Evolutionary conservation across 2,329 filamentous ascomycete genomes (phyloP), one percentile per base, ranked within the genome.

Genomic region (Pseudogymnoascus sp.): DNA sequence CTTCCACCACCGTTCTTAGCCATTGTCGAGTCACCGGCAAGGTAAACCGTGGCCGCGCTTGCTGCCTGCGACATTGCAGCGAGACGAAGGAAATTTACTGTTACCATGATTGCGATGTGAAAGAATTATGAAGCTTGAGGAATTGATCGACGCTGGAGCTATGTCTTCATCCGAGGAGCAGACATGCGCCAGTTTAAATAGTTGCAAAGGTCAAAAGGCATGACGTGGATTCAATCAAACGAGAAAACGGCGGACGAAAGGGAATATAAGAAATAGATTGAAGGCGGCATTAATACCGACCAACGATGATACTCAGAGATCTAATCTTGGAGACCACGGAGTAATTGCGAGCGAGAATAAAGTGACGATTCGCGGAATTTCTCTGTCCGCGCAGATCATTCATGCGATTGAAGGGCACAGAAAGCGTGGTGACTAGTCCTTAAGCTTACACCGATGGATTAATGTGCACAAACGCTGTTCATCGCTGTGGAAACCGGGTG

Each of bases 11-110:
- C 68, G 12, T 37, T 47, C 2, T 64, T 63, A 10, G 68, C 68
- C 56, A 62, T 65, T 4, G 66, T 69, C 23, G 59, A 63, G 56
- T 69, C 68, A 6, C 68, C 67, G n/a, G 60, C 61, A 12, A 64
- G 31, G 14, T 63, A 64, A 35, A 64, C 61, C 5, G 47, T 64
- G 10, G 63, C 50, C 28, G 50, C 50, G 5, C 28, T 56, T 56
- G 50, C 50, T 35, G 50, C 50, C 50, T 56, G 50, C n/a, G 50
- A 56, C 50, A 56, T 56, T n/a, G 50, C 50, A 35, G 50, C 50
- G n/a, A 56, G 50, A 56, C 50, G 28, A 56, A 56, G 28, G 11
- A 56, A 56, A 16, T 56, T 56, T 33, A 56, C 50, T 56, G 50
- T 16, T 16, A 56, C 50, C 28, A 56, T 56, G n/a, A 14, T 56